phyloP scores from a whole-genome alignment of 2,329 filamentous ascomycete genomes.

The Pseudofabraea citricarpa region DNA sequence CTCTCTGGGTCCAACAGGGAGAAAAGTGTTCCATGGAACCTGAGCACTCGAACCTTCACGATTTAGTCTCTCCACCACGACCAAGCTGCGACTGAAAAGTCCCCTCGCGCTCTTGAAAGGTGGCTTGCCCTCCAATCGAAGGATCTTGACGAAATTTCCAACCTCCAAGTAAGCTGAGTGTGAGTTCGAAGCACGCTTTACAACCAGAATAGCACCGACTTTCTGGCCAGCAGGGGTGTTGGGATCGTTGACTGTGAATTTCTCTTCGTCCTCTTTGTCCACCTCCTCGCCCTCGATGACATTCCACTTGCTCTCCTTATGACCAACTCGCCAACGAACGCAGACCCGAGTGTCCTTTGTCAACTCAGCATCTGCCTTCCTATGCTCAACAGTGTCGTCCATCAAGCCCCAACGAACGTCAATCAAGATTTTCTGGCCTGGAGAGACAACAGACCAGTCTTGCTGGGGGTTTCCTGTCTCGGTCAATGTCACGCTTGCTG shows the following conservation, averaged over 20 bases:
- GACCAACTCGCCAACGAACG: neutral
- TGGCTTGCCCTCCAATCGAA: no score
- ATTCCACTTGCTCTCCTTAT: neutral
- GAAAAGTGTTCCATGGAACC: neutral
- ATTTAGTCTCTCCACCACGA: neutral
- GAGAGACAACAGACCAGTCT: no score
- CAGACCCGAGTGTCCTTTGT: neutral
- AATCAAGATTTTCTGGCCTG: no score
- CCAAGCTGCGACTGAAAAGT: neutral
- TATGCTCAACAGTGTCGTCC: no score
- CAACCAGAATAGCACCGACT: neutral
- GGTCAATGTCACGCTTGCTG: no score
- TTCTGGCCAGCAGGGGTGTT: neutral
- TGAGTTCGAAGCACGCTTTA: neutral
- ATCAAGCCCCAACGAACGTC: no score
- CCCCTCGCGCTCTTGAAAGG: neutral
- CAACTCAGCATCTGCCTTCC: no score
- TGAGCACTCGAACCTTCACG: neutral
- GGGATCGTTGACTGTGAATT: neutral
- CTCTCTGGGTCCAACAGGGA: neutral
- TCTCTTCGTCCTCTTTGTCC: neutral
- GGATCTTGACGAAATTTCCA: neutral
- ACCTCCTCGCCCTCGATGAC: neutral
- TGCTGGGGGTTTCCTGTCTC: no score
- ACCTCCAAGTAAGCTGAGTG: neutral